Evolutionary conservation across 371 early-diverging fungal genomes (phyloP).

Genomic region (Mucor plumbeus): DNA sequence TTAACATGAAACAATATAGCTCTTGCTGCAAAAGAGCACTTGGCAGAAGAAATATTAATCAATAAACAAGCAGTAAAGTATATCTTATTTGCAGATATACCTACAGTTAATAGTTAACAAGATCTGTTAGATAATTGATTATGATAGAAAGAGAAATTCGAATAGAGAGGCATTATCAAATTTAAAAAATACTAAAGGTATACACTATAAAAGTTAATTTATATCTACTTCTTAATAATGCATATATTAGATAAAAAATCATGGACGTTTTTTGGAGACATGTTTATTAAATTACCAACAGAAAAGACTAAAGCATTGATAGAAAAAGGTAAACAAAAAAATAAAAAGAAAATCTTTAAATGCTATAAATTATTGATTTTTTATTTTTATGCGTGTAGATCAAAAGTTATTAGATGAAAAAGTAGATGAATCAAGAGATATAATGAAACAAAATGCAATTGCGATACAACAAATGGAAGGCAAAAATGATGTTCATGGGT

Average conservation of each 20-base stretch:
- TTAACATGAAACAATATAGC: constrained; percentile 28
- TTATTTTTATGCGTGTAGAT: constrained; percentile 25
- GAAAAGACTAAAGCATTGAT: constrained; percentile 43
- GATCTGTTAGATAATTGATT: constrained; percentile 60
- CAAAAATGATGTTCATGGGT: constrained; percentile 49
- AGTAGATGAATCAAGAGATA: constrained; percentile 45
- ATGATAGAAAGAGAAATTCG: constrained; percentile 61
- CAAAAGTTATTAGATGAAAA: constrained; percentile 50
- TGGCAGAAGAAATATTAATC: constrained; percentile 65
- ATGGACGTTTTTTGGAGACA: constrained; percentile 70
- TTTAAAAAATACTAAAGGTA: constrained; percentile 43
- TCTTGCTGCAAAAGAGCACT: constrained; percentile 57
- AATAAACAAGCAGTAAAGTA: constrained; percentile 61
- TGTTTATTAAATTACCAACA: constrained; percentile 64
- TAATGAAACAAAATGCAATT: constrained; percentile 50
- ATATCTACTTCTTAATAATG: no score
- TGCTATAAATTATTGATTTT: no score
- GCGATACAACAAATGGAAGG: constrained; percentile 57
- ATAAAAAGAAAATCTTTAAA: no score
- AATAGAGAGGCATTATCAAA: constrained; percentile 66
- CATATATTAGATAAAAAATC: constrained; percentile 56
- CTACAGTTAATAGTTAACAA: no score
- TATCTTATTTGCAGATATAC: background rate
- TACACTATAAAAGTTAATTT: background rate
- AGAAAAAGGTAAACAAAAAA: constrained; percentile 41